Percentiles rank a stretch among this genome's conserved stretches.
These are phyloP conservation scores for Silene coronaria DNA, from an alignment of 179 eudicot species.

Conservation along the genomic window DNA sequence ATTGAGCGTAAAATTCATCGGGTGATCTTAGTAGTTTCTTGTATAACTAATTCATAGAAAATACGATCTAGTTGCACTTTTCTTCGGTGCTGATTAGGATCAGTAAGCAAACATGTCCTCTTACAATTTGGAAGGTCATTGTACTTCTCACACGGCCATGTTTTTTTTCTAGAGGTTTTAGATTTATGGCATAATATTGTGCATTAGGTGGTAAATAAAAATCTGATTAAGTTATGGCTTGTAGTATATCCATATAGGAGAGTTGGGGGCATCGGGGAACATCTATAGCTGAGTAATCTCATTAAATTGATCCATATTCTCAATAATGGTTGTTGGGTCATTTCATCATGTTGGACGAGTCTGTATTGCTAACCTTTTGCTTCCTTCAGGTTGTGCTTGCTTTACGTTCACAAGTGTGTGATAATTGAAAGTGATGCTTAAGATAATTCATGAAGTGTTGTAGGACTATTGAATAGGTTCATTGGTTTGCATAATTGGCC, in stretches of 20 bases:
- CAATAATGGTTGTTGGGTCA: not conserved
- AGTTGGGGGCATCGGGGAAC: not conserved
- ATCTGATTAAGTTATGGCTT: constrained; percentile 7
- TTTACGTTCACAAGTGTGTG: too few species aligned
- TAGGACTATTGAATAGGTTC: constrained; percentile 5
- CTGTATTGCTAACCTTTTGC: constrained; percentile 1
- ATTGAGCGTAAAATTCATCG: not conserved
- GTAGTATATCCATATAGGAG: not conserved
- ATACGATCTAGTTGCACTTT: not conserved
- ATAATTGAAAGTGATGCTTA: not conserved
- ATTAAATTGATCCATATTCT: not conserved
- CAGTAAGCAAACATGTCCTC: not conserved
- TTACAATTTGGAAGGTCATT: not conserved
- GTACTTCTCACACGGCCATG: not conserved
- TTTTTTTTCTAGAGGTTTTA: not conserved
- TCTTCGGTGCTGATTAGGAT: not conserved
- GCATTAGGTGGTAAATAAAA: not conserved
- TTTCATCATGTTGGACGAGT: constrained; percentile 6
- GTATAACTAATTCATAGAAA: not conserved
- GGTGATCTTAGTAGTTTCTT: not conserved
- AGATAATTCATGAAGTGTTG: not conserved
- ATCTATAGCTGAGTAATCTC: not conserved
- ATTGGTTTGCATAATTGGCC: not conserved
- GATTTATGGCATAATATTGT: not conserved
- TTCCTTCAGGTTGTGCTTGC: too few species aligned